Conservation (phyloP, 768 basidiomycete genomes). For the Lentinula raphanica region DNA sequence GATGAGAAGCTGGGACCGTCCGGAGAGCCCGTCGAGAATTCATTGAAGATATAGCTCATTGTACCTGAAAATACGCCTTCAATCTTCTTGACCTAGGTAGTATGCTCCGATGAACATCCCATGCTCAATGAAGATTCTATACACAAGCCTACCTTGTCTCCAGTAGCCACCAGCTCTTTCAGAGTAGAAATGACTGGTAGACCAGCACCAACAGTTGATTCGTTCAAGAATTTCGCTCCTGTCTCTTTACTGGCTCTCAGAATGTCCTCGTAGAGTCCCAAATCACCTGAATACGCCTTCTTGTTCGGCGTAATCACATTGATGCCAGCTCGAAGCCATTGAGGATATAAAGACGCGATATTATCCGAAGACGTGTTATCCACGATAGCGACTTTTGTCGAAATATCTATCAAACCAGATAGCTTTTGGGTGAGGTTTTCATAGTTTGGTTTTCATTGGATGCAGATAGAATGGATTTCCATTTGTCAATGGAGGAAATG, state of each 20-base stretch:
- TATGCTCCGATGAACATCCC: not conserved
- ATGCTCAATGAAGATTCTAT: constrained; percentile 10
- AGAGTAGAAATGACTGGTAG: constrained; percentile 88
- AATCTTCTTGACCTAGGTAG: constrained; percentile 68
- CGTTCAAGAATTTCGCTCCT: constrained; percentile 71
- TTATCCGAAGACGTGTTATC: constrained; percentile 89
- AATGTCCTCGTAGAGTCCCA: constrained; percentile 66
- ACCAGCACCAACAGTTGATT: constrained; percentile 94
- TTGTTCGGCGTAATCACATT: constrained; percentile 96
- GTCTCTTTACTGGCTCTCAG: constrained; percentile 49
- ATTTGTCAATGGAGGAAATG: constrained; percentile 32
- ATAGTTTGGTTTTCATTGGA: constrained; percentile 42
- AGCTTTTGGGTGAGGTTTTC: constrained; percentile 37
- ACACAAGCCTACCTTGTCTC: constrained; percentile 66
- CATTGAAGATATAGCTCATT: constrained; percentile 98
- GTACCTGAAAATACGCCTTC: constrained; percentile 98
- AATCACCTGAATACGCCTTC: constrained; percentile 82
- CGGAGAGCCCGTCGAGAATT: constrained; percentile 70
- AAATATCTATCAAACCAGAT: constrained; percentile 37
- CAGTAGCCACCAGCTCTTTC: constrained; percentile 87
- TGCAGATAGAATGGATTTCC: constrained; percentile 43
- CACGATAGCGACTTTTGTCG: constrained; percentile 62
- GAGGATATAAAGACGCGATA: constrained; percentile 78
- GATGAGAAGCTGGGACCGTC: constrained; percentile 80
- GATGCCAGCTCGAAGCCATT: constrained; percentile 72